Evolutionary conservation across 257 asterid species (phyloP), one percentile per base, ranked within the genome.

Genomic region (Ophiorrhiza pumila): DNA sequence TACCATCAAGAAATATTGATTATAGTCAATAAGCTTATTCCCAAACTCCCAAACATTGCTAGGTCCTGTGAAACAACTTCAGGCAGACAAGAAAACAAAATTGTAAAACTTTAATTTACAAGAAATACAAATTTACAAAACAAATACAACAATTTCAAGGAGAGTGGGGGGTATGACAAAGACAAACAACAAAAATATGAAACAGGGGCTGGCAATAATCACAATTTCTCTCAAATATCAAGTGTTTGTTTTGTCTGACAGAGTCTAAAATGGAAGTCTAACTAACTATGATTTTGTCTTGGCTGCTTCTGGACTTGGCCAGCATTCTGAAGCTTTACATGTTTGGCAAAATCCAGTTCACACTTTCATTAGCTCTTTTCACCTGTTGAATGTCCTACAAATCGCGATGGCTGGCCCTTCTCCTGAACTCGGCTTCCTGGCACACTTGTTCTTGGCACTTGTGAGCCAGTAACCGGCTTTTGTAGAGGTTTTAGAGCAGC

Each of bases 401-500:
- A 37, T 61, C 55, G 34, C 59, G 86, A 82, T 42, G 84, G 66
- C 75, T 81, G 85, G 64, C 47, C 89, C 71, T 74, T 87, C 69
- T 80, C 89, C 34, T 79, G 79, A 71, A 84, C 77, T 63, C 90
- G 83, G 82, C 76, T 83, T 56, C 45, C 83, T 18, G 75, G 74
- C 60, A 69, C 73, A 67, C 69, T 65, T 22, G 85, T 71, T 80
- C 86, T 83, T 10, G 85, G 72, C 64, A 69, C 83, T 43, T 84
- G 93, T 39, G 98, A 81, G 76, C 83, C 80, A 7, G 86, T 73
- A 17, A 81, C 78, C 37, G 97, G 87, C 87, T 88, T 93, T 81
- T 90, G 97, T 72, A 95, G 87, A 3, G 95, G 98, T 76, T 87
- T 95, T 68, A 95, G 55, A 52, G 93, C 90, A 58, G 95, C 89